These are phyloP conservation scores for Agrocybe chaxingu DNA, from an alignment of 768 basidiomycete species.

Conservation along the genomic window DNA sequence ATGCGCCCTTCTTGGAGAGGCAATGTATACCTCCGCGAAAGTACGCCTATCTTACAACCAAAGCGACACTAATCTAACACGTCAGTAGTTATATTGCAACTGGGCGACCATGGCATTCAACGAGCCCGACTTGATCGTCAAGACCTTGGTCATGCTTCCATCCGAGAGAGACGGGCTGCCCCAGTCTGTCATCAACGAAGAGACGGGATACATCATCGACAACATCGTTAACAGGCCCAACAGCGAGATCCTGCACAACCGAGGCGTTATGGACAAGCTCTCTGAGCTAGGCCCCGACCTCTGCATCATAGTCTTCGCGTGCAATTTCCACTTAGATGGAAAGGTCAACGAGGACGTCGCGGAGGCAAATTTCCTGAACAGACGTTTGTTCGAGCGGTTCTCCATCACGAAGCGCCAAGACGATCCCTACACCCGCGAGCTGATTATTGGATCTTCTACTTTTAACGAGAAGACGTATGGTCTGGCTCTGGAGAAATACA, in stretches of 20 bases:
- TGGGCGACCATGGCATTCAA: conserved; percentile 36
- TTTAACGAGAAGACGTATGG: conserved; percentile 32
- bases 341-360: conserved; percentile 31
- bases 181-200: conserved; percentile 18
- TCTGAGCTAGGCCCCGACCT: conserved; percentile 34
- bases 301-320: conserved; percentile 40
- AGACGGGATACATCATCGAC: conserved; percentile 29
- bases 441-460: conserved; percentile 28
- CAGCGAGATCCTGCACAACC: not conserved
- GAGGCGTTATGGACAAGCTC: conserved; percentile 10
- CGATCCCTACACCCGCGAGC: conserved; percentile 15
- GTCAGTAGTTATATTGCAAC: conserved; percentile 31
- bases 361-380: conserved; percentile 40
- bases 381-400: conserved; percentile 33
- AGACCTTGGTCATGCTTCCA: conserved; percentile 36
- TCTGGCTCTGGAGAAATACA: conserved; percentile 29
- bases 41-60: conserved; percentile 17
- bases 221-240: conserved; percentile 12
- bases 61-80: not conserved
- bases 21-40: conserved; percentile 30
- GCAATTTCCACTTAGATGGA: conserved; percentile 35
- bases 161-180: conserved; percentile 21
- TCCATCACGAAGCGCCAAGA: conserved; percentile 27
- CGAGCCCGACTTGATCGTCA: conserved; percentile 30
- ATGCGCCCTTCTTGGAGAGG: conserved; percentile 36